phyloP scores from a whole-genome alignment of 2,329 filamentous ascomycete species.

The Colletotrichum sp. region DNA sequence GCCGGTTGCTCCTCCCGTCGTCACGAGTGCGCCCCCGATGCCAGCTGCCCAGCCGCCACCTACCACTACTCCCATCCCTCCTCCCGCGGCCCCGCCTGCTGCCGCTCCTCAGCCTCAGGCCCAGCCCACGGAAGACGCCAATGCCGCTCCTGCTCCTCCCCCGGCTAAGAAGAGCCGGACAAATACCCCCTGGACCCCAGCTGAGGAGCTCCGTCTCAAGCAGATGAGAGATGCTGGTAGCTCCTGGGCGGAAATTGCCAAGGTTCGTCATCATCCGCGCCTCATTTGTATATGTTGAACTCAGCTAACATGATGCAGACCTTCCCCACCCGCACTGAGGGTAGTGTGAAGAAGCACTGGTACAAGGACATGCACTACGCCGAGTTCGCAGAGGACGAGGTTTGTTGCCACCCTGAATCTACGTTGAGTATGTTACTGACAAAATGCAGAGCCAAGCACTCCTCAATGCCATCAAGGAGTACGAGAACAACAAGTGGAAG shows the following conservation, averaged over 20 bases:
- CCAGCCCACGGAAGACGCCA: constrained; percentile 37
- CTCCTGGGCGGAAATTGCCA: constrained; percentile 98
- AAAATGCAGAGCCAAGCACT: constrained; percentile 71
- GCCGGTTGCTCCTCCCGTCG: constrained; percentile 36
- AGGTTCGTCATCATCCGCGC: constrained; percentile 61
- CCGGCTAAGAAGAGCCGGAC: constrained; percentile 91
- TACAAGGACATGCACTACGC: constrained; percentile 99
- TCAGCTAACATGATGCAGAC: constrained; percentile 56
- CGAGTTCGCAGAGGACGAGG: constrained; percentile 97
- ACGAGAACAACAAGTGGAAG: constrained; percentile 99
- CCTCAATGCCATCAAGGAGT: constrained; percentile 95
- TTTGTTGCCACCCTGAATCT: constrained; percentile 46
- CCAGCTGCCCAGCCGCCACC: constrained; percentile 39
- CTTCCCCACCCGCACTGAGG: constrained; percentile 92
- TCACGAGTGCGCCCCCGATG: constrained; percentile 26
- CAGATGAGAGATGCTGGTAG: constrained; percentile 91
- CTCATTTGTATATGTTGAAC: not conserved
- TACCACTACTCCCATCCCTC: constrained; percentile 28
- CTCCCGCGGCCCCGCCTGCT: constrained; percentile 37
- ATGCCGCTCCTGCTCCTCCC: constrained; percentile 45
- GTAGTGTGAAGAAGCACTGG: constrained; percentile 99
- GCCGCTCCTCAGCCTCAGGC: constrained; percentile 34
- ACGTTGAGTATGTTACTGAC: constrained; percentile 13
- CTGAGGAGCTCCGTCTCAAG: constrained; percentile 91
- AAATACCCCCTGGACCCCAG: constrained; percentile 98